Evolutionary conservation across 208 protist genomes (phyloP).

Genomic region (Acanthamoeba divionensis): DNA sequence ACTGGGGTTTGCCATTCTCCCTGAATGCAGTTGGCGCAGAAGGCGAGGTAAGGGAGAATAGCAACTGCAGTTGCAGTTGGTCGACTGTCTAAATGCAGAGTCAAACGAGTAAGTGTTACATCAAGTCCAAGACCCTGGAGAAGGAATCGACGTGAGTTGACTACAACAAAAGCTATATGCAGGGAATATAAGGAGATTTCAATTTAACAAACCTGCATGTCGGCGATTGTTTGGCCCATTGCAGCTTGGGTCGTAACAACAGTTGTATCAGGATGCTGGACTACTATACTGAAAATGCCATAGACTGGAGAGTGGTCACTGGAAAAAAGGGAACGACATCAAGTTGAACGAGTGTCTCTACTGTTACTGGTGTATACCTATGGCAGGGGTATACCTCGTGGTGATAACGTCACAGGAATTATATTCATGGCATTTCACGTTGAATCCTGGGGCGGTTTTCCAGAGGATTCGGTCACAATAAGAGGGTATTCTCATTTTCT

Average conservation of each 20-base stretch:
- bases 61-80: background rate
- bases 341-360: too few relatives aligned
- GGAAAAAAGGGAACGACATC: too few relatives aligned
- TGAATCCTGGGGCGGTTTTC: background rate
- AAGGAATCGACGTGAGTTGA: background rate
- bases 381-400: too few relatives aligned
- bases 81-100: background rate
- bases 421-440: conserved; percentile 1
- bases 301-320: conserved; percentile 1
- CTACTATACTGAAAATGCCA: background rate
- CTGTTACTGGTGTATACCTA: too few relatives aligned
- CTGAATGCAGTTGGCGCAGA: background rate
- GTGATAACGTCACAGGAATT: background rate
- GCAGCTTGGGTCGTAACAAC: background rate
- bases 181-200: background rate
- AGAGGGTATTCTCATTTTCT: conserved; percentile 15
- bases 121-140: background rate
- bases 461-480: background rate
- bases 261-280: background rate
- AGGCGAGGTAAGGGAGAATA: background rate
- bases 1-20: background rate
- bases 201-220: background rate
- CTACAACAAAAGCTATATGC: background rate
- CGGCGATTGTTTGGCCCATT: background rate
- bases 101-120: background rate